These are phyloP conservation scores for Ajuga chamaepitys DNA, from an alignment of 257 asterid species.

Conservation along the genomic window DNA sequence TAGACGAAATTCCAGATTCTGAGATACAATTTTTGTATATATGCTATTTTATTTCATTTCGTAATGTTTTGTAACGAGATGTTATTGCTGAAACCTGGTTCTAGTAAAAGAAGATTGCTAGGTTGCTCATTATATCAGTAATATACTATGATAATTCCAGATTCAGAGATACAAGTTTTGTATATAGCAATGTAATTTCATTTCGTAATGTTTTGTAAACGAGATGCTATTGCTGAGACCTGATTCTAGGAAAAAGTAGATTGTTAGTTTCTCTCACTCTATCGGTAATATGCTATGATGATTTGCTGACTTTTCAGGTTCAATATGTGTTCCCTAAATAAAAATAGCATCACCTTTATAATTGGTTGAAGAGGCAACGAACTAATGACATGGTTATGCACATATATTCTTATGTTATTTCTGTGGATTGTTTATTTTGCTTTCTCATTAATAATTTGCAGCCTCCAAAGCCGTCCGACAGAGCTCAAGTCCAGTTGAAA, in stretches of 20 bases:
- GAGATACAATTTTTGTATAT: background rate
- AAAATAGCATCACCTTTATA: background rate
- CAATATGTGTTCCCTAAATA: background rate
- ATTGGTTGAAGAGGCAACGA: background rate
- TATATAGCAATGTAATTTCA: too few species aligned
- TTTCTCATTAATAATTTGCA: constrained; percentile 14
- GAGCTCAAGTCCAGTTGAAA: constrained; percentile 78
- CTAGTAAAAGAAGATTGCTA: background rate
- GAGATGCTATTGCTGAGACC: too few species aligned
- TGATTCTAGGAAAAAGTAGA: too few species aligned
- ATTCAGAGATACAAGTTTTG: too few species aligned
- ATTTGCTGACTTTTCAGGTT: background rate
- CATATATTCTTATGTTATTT: background rate
- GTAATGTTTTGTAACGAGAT: background rate
- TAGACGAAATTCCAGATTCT: background rate
- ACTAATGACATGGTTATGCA: background rate
- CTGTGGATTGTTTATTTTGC: background rate
- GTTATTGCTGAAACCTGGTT: background rate
- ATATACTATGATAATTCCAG: background rate
- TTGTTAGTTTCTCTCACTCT: too few species aligned
- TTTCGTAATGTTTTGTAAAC: background rate
- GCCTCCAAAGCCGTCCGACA: constrained; percentile 85
- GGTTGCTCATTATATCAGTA: background rate
- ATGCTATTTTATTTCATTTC: background rate
- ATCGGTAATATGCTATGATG: too few species aligned